A percentile compares a stretch with the other conserved stretches of the same genome.
Conservation (phyloP, 2,329 filamentous ascomycete genomes). For the Ceratocystis eucalypticola region DNA sequence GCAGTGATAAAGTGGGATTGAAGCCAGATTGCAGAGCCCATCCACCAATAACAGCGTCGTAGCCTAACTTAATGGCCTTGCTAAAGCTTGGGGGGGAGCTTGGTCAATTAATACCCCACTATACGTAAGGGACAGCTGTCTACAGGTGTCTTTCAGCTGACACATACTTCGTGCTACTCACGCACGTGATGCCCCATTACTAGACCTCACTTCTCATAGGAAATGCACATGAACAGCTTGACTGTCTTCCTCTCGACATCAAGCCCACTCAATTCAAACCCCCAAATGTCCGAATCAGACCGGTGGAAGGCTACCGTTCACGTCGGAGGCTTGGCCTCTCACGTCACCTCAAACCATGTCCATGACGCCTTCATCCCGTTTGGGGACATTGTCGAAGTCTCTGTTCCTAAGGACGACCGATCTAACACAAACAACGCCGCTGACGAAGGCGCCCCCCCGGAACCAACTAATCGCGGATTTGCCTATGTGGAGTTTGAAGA, state of each 20-base stretch:
- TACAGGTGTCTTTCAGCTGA: neutral
- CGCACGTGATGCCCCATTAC: conserved; percentile 13
- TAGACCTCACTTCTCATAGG: neutral
- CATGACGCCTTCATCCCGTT: conserved; percentile 93
- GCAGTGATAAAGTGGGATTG: conserved; percentile 24
- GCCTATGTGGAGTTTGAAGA: conserved; percentile 93
- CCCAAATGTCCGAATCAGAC: conserved; percentile 61
- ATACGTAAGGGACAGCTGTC: neutral
- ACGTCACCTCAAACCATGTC: conserved; percentile 61
- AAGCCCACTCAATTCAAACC: neutral
- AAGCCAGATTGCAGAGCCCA: conserved; percentile 34
- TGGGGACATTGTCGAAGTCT: conserved; percentile 85
- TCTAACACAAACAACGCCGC: conserved; percentile 36
- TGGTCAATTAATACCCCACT: neutral
- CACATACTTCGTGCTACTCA: neutral
- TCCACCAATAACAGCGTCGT: conserved; percentile 10
- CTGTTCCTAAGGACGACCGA: conserved; percentile 74
- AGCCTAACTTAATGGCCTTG: neutral
- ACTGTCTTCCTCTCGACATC: neutral
- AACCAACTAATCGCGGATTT: conserved; percentile 73
- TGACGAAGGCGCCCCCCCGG: conserved; percentile 35
- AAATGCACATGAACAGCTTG: no score
- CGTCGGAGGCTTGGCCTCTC: conserved; percentile 73
- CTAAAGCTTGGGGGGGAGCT: neutral
- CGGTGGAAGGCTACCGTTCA: conserved; percentile 86